phyloP scores from a whole-genome alignment of 805 yeast genomes.

The Ogataea paraovalis region DNA sequence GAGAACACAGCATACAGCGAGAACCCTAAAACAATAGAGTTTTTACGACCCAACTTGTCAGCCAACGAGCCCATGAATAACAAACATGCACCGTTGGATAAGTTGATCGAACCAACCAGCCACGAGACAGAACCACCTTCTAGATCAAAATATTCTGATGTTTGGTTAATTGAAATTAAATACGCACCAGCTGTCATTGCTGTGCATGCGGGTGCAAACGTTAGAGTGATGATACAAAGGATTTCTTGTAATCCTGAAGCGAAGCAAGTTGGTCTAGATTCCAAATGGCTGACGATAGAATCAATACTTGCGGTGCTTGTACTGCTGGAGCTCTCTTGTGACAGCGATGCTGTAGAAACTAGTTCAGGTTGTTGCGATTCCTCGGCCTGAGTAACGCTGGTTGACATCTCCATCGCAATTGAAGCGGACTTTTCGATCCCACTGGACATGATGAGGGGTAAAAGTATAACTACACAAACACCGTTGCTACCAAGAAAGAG shows the following conservation, averaged over 20 bases:
- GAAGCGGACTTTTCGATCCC: not conserved
- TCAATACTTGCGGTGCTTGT: not conserved
- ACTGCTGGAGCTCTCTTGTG: not conserved
- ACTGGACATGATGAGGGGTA: not conserved
- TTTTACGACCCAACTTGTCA: constrained; percentile 34
- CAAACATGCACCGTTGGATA: constrained; percentile 34
- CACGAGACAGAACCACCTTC: constrained; percentile 34
- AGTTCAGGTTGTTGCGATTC: not conserved
- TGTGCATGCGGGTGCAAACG: constrained; percentile 31
- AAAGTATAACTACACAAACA: no score
- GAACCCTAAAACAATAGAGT: constrained; percentile 27
- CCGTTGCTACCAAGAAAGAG: not conserved
- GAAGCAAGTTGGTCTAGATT: constrained; percentile 31
- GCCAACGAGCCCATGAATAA: constrained; percentile 35
- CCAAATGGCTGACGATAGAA: not conserved
- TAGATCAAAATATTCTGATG: constrained; percentile 27
- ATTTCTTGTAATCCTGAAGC: constrained; percentile 27
- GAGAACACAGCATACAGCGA: constrained; percentile 17
- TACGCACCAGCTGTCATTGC: constrained; percentile 28
- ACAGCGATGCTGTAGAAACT: not conserved
- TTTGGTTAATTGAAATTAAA: constrained; percentile 27
- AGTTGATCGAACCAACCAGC: constrained; percentile 30
- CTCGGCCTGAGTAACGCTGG: not conserved
- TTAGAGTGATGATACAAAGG: constrained; percentile 22
- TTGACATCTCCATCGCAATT: not conserved